Conservation (phyloP, 352 stramenopile species). For the Pythium rishiriense region DNA sequence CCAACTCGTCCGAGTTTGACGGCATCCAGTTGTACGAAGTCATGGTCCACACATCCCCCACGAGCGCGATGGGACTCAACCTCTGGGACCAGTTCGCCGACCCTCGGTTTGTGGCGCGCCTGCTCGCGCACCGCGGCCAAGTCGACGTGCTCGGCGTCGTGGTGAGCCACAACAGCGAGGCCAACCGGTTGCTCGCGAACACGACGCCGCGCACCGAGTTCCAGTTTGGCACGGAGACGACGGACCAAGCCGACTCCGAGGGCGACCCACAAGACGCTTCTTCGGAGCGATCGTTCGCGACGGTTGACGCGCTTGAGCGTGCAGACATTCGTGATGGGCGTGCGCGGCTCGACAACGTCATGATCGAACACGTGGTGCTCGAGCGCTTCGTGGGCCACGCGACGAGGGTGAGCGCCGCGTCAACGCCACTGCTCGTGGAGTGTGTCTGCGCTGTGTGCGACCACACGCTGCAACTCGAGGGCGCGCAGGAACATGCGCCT, state of each 20-base stretch:
- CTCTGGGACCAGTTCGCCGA: slow-evolving; percentile 71
- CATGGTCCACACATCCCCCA: slow-evolving; percentile 40
- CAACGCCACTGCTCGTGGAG: slow-evolving; percentile 40
- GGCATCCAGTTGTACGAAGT: slow-evolving; percentile 50
- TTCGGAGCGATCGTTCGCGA: slow-evolving; percentile 23
- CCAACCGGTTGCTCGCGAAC: slow-evolving; percentile 53
- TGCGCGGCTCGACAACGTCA: slow-evolving; percentile 41
- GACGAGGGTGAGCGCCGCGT: slow-evolving; percentile 32
- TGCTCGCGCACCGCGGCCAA: slow-evolving; percentile 40
- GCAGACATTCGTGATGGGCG: slow-evolving; percentile 21
- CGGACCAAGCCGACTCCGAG: slow-evolving; percentile 2
- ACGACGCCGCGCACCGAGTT: slow-evolving; percentile 60
- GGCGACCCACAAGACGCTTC: neutral
- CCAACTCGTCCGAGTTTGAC: slow-evolving; percentile 12
- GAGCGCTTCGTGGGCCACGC: slow-evolving; percentile 30
- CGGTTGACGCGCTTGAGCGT: slow-evolving; percentile 37
- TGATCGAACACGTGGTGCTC: slow-evolving; percentile 47
- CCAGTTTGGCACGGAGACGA: slow-evolving; percentile 27
- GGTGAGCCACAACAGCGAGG: slow-evolving; percentile 45
- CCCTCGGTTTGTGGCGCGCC: slow-evolving; percentile 35
- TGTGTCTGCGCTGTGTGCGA: slow-evolving; percentile 47
- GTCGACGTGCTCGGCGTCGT: slow-evolving; percentile 46
- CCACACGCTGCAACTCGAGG: slow-evolving; percentile 35
- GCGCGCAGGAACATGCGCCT: slow-evolving; percentile 28
- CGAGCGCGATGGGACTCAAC: slow-evolving; percentile 50